These are phyloP conservation scores for Aspergillus nomiae DNA, from an alignment of 2,329 filamentous ascomycete genomes.

Conservation along the genomic window DNA sequence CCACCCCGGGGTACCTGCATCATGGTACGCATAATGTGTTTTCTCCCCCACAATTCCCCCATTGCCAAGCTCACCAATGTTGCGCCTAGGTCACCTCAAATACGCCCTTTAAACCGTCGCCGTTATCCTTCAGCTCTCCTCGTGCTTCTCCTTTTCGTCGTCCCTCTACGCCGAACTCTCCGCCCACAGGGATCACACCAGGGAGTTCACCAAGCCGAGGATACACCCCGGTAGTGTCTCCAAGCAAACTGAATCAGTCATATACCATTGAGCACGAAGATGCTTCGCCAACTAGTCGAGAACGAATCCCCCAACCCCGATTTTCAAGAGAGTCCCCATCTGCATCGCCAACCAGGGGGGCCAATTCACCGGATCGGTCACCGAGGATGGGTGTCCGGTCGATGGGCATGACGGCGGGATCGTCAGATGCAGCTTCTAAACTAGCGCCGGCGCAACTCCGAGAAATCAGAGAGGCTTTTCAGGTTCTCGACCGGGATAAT, in stretches of 20 bases:
- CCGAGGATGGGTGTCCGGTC: slow-evolving; percentile 31
- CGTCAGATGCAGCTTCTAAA: slow-evolving; percentile 43
- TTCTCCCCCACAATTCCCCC: neutral
- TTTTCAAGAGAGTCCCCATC: slow-evolving; percentile 41
- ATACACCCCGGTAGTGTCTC: slow-evolving; percentile 47
- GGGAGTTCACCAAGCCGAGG: slow-evolving; percentile 48
- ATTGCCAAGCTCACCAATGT: neutral
- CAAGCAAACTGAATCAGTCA: slow-evolving; percentile 50
- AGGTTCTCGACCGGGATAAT: slow-evolving; percentile 86
- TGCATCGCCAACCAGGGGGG: slow-evolving; percentile 41
- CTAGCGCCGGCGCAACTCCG: slow-evolving; percentile 81
- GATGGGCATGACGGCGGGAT: slow-evolving; percentile 23
- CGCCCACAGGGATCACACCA: slow-evolving; percentile 58
- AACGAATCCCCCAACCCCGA: slow-evolving; percentile 36
- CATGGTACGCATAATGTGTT: slow-evolving; percentile 23
- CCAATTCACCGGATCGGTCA: slow-evolving; percentile 27
- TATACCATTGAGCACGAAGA: slow-evolving; percentile 48
- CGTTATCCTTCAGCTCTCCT: slow-evolving; percentile 70
- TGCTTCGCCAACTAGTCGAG: slow-evolving; percentile 28
- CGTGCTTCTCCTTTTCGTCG: slow-evolving; percentile 70
- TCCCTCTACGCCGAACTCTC: slow-evolving; percentile 63
- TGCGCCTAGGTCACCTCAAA: slow-evolving; percentile 46
- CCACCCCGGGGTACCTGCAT: slow-evolving; percentile 1
- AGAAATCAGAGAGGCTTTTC: slow-evolving; percentile 88
- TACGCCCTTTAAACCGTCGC: slow-evolving; percentile 70